These are phyloP conservation scores for Geotrichum carabidarum DNA, from an alignment of 1,139 yeast species.

Conservation along the genomic window DNA sequence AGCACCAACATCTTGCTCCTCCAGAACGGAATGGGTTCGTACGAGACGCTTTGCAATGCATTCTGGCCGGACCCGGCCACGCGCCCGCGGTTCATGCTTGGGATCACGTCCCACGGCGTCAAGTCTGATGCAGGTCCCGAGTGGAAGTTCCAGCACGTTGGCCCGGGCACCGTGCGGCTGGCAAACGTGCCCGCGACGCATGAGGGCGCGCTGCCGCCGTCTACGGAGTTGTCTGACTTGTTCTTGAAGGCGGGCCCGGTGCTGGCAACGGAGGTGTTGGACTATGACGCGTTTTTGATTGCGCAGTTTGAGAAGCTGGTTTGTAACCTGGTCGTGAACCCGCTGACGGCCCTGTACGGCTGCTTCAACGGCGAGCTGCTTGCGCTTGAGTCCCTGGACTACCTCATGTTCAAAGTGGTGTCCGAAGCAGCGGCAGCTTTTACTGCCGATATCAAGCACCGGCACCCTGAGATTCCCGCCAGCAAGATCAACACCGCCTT, in stretches of 20 bases:
- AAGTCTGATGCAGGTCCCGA: constrained; percentile 36
- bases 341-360: constrained; percentile 62
- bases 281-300: constrained; percentile 52
- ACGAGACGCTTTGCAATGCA: constrained; percentile 47
- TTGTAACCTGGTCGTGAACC: constrained; percentile 70
- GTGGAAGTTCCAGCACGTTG: constrained; percentile 55
- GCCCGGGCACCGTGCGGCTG: constrained; percentile 55
- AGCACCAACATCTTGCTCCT: constrained; percentile 58
- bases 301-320: constrained; percentile 72
- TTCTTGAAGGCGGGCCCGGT: constrained; percentile 13
- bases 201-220: background rate
- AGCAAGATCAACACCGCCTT: constrained; percentile 6
- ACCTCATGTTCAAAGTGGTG: constrained; percentile 27
- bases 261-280: constrained; percentile 45
- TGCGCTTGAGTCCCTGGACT: constrained; percentile 21
- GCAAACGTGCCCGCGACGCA: constrained; percentile 17
- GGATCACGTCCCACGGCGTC: constrained; percentile 81
- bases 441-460: constrained; percentile 32
- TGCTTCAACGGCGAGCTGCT: constrained; percentile 69
- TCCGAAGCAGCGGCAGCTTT: constrained; percentile 32
- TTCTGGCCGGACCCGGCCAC: constrained; percentile 50
- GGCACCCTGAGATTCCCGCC: constrained; percentile 20
- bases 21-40: constrained; percentile 73
- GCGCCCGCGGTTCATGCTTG: constrained; percentile 62
- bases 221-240: constrained; percentile 5